Base-by-base conservation (phyloP, 768 basidiomycete genomes). In the Boletus tylopilopsis region DNA sequence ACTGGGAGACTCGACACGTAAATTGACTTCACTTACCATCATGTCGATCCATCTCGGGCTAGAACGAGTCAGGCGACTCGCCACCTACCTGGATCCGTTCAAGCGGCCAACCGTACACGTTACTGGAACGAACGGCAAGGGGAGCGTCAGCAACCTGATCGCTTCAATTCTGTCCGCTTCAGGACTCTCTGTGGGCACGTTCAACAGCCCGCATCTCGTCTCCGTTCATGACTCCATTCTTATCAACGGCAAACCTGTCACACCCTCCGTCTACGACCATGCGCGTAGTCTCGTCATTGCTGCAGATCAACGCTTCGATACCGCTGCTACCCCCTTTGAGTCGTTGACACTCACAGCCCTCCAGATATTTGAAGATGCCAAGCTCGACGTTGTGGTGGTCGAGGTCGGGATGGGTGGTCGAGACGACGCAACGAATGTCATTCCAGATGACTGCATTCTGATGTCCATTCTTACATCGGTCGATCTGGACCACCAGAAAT, bases 81-180 rank as follows among this genome's bases (percentile, higher is more conserved):
- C 85, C 29, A 50, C 64, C 3, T 60, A 75, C 57, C 69, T 95
- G 5, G 82, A 80, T 0, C 68, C 73, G 0, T 86, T 88, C 61
- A 80, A 75, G 0, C 78, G 90, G 2, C 95, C 93, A 0, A 91
- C 93, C 1, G 74, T 90, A 30, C 96, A 99, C 62, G 78, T 98
- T 49, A 84, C 93, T 8, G 96, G 96, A 0, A 99, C 96, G 0
- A 98, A 99, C 68, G 95, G 95, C 9, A 99, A 98, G 68, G 96
- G 96, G 30, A 94, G 90, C 57, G 91, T 95, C 12, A 84, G 92
- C 1, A 85, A 86, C 6, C 73, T 93, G 30, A 66, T 96, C 11
- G 81, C 90, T 0, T 90, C 90, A 36, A 87, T 91, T 58, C 71
- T 97, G 8, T 62, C 64, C 5, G 68, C 75, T 6, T 76, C 84